Conservation (phyloP, 768 basidiomycete genomes). For the Lactarius quietus region DNA sequence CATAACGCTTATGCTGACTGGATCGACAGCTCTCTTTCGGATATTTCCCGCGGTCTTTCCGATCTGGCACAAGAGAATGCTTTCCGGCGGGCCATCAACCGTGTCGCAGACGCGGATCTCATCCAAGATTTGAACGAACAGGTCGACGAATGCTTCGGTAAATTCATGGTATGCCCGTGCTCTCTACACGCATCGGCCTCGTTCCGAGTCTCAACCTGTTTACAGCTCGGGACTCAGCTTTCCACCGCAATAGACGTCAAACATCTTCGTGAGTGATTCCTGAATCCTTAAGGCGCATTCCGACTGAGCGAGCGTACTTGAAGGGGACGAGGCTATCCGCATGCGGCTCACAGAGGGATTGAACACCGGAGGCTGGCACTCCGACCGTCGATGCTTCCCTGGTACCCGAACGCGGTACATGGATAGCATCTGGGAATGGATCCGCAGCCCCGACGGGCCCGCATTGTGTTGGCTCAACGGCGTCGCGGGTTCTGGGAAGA, state of each 20-base stretch:
- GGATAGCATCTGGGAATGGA: slow-evolving; percentile 18
- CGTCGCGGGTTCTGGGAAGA: slow-evolving; percentile 28
- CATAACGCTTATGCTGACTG: neutral
- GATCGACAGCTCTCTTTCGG: slow-evolving; percentile 11
- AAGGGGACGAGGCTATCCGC: slow-evolving; percentile 17
- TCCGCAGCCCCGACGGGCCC: slow-evolving; percentile 12
- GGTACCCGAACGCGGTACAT: slow-evolving; percentile 24
- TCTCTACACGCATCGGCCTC: neutral
- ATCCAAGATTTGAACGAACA: slow-evolving; percentile 15
- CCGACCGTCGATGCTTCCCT: slow-evolving; percentile 16
- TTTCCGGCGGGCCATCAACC: slow-evolving; percentile 18
- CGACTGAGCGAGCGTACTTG: neutral
- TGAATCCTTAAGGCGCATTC: neutral
- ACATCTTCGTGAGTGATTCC: slow-evolving; percentile 14
- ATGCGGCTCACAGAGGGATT: slow-evolving; percentile 12
- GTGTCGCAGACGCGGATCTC: slow-evolving; percentile 13
- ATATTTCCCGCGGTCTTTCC: slow-evolving; percentile 11
- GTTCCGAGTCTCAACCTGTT: neutral
- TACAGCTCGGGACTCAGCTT: slow-evolving; percentile 19
- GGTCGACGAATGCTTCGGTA: slow-evolving; percentile 10
- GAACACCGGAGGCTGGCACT: slow-evolving; percentile 19
- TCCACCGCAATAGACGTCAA: slow-evolving; percentile 15
- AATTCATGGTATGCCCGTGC: slow-evolving; percentile 6
- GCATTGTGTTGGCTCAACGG: slow-evolving; percentile 23
- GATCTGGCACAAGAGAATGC: slow-evolving; percentile 21